Evolutionary conservation across 495 filamentous ascomycete genomes (phyloP).

Genomic region (Peziza echinospora): DNA sequence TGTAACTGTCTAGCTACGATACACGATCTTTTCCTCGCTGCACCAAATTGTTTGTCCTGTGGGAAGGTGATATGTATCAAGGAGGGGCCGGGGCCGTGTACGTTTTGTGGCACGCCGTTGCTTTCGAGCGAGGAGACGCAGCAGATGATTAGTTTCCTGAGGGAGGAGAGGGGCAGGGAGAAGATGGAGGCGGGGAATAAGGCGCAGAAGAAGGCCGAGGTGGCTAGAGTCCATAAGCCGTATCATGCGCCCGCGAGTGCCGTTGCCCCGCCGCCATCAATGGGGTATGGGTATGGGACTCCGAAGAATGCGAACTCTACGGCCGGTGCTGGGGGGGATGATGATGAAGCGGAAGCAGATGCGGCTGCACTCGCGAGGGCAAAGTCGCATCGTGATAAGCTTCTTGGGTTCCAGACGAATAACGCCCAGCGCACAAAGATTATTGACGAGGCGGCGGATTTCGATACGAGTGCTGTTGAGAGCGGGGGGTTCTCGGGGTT

Average conservation of each 20-base stretch:
- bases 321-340: constrained; percentile 25
- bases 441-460: constrained; percentile 83
- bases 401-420: constrained; percentile 67
- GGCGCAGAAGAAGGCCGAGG: constrained; percentile 39
- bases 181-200: constrained; percentile 59
- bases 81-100: constrained; percentile 85
- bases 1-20: constrained; percentile 72
- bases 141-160: constrained; percentile 66
- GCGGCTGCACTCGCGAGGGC: constrained; percentile 30
- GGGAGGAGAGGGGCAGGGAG: constrained; percentile 66
- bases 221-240: constrained; percentile 28
- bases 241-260: constrained; percentile 27
- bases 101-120: constrained; percentile 61
- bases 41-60: constrained; percentile 80
- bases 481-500: constrained; percentile 21
- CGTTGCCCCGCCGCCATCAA: constrained; percentile 2
- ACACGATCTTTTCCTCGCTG: constrained; percentile 64
- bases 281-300: neutral
- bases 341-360: constrained; percentile 20
- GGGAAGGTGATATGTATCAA: constrained; percentile 95
- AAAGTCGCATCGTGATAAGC: constrained; percentile 56
- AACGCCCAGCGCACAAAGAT: constrained; percentile 75
- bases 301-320: constrained; percentile 14
- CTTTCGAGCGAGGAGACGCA: constrained; percentile 51
- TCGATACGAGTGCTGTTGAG: constrained; percentile 43